Base-by-base conservation (phyloP, 2,329 filamentous ascomycete genomes). In the Sarocladium strictum region DNA sequence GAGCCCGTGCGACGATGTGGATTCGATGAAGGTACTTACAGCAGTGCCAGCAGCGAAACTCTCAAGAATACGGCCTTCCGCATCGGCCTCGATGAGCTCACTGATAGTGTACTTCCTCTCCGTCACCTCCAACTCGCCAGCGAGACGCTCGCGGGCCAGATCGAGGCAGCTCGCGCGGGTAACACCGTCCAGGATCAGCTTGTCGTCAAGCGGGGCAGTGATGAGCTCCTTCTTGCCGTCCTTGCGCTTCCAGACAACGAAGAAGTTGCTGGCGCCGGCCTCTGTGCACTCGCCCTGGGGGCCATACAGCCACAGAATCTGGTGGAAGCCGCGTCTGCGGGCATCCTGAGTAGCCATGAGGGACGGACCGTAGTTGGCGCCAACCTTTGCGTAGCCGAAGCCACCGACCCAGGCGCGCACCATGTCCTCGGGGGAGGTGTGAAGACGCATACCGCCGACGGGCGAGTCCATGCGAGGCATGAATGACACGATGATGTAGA, bases 231-330 rank as follows among this genome's bases (percentile, higher is more conserved):
- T 80, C 47, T 78, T 80, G 59, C 69, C 69, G 33, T 72, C 69
- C 62, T 67, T 70, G 55, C 69, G 68, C 65, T 77, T 80, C 89
- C 87, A 91, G 12, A 96, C 76, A 7, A 96, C 77, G 65, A 97
- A 96, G 74, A 96, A 96, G 73, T 97, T 97, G 64, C 84, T 89
- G 12, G 90, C 92, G 3, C 92, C 92, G 2, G 92, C 92, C 75
- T 97, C 92, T 2, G 92, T 97, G 59, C 95, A 91, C 66, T 83
- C 82, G 53, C 81, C 82, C 61, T 93, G 79, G 38, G 81, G 70
- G 1, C 90, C 90, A 64, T 96, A 94, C 52, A 97, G 79, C 92
- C 92, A 97, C n/a, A 97, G 80, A 55, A 97, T 87, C 77, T 97
- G 93, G 65, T 93, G 83, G 71, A 84, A 97, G 0, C 93, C 92